A percentile compares a stretch with the other conserved stretches of the same genome.
phyloP scores from a whole-genome alignment of 2,329 filamentous ascomycete species.

The Colletotrichum paranaense region DNA sequence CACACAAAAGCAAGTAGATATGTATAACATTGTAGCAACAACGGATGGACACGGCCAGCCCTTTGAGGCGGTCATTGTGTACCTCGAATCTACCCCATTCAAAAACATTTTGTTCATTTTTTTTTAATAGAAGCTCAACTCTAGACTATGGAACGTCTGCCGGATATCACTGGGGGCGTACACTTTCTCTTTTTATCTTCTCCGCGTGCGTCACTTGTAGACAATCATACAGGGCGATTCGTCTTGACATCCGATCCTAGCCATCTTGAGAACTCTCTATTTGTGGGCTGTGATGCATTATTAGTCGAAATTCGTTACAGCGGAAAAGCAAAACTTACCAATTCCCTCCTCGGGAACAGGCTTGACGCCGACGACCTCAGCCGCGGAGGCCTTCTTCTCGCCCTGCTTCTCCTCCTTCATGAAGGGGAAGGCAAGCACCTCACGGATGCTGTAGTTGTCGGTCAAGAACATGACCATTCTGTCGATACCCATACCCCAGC shows the following conservation, averaged over 20 bases:
- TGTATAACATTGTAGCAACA: conserved; percentile 32
- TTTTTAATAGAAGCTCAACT: conserved; percentile 30
- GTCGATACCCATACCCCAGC: conserved; percentile 97
- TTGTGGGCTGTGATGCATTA: conserved; percentile 32
- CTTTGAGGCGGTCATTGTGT: conserved; percentile 9
- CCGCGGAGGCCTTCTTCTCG: conserved; percentile 65
- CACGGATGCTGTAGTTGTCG: conserved; percentile 91
- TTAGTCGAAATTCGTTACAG: conserved; percentile 6
- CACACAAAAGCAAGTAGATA: conserved; percentile 23
- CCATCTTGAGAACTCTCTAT: conserved; percentile 11
- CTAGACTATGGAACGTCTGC: conserved; percentile 35
- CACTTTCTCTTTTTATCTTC: neutral
- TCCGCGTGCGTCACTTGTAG: conserved; percentile 1
- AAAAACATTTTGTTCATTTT: neutral
- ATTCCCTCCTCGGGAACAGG: conserved; percentile 71
- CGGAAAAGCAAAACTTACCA: conserved; percentile 20
- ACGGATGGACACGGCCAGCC: conserved; percentile 1
- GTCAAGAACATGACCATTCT: conserved; percentile 96
- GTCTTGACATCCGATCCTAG: conserved; percentile 27
- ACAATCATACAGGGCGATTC: conserved; percentile 14
- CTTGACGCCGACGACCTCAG: conserved; percentile 71
- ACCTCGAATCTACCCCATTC: conserved; percentile 5
- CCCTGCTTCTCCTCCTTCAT: conserved; percentile 84
- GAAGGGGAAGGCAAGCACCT: conserved; percentile 96
- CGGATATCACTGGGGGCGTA: conserved; percentile 25